Evolutionary conservation across 2,329 filamentous ascomycete species (phyloP).

Genomic region (Fonsecaea erecta): DNA sequence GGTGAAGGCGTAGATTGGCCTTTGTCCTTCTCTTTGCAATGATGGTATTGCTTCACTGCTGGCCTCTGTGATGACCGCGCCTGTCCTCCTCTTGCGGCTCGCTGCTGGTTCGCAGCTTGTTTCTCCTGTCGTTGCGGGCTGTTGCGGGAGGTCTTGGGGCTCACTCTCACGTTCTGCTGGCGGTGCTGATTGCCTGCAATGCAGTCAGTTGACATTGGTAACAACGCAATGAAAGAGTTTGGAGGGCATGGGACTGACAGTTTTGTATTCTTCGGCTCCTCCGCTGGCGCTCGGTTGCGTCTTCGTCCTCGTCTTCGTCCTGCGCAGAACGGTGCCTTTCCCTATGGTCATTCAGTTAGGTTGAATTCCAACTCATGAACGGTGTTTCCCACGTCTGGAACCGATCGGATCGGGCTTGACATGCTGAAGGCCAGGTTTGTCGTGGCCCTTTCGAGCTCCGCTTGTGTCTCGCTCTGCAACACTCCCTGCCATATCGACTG

Average conservation of each 20-base stretch:
- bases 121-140: neutral
- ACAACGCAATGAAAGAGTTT: neutral
- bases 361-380: neutral
- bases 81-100: constrained; percentile 10
- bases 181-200: neutral
- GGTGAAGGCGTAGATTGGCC: constrained; percentile 7
- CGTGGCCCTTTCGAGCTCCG: constrained; percentile 4
- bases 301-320: constrained; percentile 6
- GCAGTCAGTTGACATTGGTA: constrained; percentile 4
- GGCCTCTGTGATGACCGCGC: constrained; percentile 8
- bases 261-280: constrained; percentile 22
- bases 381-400: constrained; percentile 4
- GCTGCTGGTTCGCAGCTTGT: constrained; percentile 17
- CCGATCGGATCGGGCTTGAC: too few species aligned
- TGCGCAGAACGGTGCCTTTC: constrained; percentile 2
- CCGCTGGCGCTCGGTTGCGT: constrained; percentile 15
- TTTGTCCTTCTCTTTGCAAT: constrained; percentile 12
- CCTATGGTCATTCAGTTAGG: constrained; percentile 9
- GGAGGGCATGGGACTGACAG: constrained; percentile 22
- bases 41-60: constrained; percentile 7
- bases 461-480: constrained; percentile 2
- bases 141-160: too few species aligned
- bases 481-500: constrained; percentile 14
- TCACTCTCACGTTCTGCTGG: too few species aligned
- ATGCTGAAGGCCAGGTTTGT: constrained; percentile 9